A percentile compares a stretch with the other conserved stretches of the same genome.
Evolutionary conservation across 345 rosid species (phyloP).

Genomic region (Durio zibethinus): DNA sequence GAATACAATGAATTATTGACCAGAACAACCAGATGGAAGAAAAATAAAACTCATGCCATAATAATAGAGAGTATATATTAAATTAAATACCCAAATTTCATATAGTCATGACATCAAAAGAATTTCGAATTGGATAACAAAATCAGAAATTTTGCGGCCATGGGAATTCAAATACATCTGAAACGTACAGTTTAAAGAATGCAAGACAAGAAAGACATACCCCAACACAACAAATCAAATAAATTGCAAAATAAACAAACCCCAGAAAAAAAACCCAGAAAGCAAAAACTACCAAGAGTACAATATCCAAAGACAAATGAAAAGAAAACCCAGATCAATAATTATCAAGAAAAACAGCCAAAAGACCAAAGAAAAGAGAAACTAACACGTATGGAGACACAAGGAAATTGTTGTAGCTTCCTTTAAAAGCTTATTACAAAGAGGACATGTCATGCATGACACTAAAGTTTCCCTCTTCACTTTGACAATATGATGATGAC

Average conservation of each 20-base stretch:
- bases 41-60: neutral
- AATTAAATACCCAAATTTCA: neutral
- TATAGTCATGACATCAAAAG: neutral
- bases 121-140: neutral
- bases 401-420: slow-evolving; percentile 74
- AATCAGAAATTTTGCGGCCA: neutral
- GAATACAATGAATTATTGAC: neutral
- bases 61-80: neutral
- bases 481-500: slow-evolving; percentile 35
- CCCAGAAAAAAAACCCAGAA: slow-evolving; percentile 20
- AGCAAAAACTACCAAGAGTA: slow-evolving; percentile 17
- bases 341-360: neutral
- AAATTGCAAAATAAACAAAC: slow-evolving; percentile 9
- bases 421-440: slow-evolving; percentile 52
- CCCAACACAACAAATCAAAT: neutral
- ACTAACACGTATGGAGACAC: slow-evolving; percentile 80
- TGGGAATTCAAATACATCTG: neutral
- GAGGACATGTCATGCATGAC: slow-evolving; percentile 81
- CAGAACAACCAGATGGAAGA: neutral
- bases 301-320: slow-evolving; percentile 8
- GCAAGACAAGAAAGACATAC: neutral
- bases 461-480: slow-evolving; percentile 47
- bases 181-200: neutral
- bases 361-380: slow-evolving; percentile 6
- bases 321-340: slow-evolving; percentile 16